These are phyloP conservation scores for Verticillium nonalfalfae DNA, from an alignment of 2,329 filamentous ascomycete genomes.

Conservation along the genomic window DNA sequence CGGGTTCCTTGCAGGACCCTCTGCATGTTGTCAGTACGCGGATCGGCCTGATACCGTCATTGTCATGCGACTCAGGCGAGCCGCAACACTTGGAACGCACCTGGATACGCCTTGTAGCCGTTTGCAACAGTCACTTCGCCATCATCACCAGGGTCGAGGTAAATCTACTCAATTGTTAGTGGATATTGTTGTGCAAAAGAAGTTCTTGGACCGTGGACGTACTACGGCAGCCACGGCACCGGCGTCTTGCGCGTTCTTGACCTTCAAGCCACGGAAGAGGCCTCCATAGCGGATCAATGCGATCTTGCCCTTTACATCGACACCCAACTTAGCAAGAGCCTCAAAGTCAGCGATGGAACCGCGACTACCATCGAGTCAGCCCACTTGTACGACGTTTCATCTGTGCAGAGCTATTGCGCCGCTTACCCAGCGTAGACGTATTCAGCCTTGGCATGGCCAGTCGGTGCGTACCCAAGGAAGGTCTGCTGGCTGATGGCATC, in stretches of 20 bases:
- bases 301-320: conserved; percentile 71
- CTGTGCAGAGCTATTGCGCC: accelerated
- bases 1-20: conserved; percentile 69
- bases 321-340: conserved; percentile 59
- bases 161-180: conserved; percentile 38
- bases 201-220: neutral
- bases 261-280: conserved; percentile 74
- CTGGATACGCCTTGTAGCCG: conserved; percentile 65
- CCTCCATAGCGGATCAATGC: conserved; percentile 70
- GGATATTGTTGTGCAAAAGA: neutral
- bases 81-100: conserved; percentile 9
- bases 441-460: conserved; percentile 66
- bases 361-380: conserved; percentile 23
- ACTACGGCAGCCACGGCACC: conserved; percentile 63
- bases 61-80: neutral
- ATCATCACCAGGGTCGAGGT: conserved; percentile 70
- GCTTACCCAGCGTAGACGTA: conserved; percentile 68
- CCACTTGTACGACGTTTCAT: accelerated
- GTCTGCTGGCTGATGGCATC: conserved; percentile 60
- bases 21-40: neutral
- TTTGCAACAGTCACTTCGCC: conserved; percentile 69
- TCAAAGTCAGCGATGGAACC: conserved; percentile 70
- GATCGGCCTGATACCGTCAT: too few species aligned
- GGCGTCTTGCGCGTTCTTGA: conserved; percentile 74
- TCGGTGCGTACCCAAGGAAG: conserved; percentile 79